A percentile compares a stretch with the other conserved stretches of the same genome.
Conservation (phyloP, 768 basidiomycete genomes). For the Antrodiella citrinella region DNA sequence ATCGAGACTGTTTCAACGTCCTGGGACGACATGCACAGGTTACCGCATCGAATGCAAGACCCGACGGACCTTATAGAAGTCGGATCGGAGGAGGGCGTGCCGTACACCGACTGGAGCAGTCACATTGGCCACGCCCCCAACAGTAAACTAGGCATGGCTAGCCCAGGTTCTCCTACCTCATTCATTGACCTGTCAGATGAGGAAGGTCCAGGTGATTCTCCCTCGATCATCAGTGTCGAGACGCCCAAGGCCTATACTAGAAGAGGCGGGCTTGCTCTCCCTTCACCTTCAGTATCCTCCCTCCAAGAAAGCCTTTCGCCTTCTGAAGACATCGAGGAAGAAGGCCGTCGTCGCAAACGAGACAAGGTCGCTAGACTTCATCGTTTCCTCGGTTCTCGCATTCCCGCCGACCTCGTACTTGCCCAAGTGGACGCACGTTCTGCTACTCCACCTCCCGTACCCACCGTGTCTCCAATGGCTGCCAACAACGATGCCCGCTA, state of each 20-base stretch:
- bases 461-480: slow-evolving; percentile 16
- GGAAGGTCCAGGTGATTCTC: slow-evolving; percentile 29
- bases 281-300: slow-evolving; percentile 35
- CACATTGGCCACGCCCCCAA: slow-evolving; percentile 2
- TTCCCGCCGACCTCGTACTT: slow-evolving; percentile 62
- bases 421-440: slow-evolving; percentile 28
- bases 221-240: slow-evolving; percentile 23
- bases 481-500: slow-evolving; percentile 8
- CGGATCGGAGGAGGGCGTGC: slow-evolving; percentile 13
- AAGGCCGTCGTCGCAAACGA: slow-evolving; percentile 58
- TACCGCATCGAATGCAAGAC: slow-evolving; percentile 1
- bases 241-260: slow-evolving; percentile 17
- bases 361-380: slow-evolving; percentile 76
- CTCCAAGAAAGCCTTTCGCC: slow-evolving; percentile 39
- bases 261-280: slow-evolving; percentile 17
- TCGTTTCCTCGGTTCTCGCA: slow-evolving; percentile 77
- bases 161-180: slow-evolving; percentile 33
- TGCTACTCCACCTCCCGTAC: slow-evolving; percentile 24
- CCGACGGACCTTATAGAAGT: slow-evolving; percentile 12
- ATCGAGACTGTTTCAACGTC: slow-evolving; percentile 5
- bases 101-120: slow-evolving; percentile 12
- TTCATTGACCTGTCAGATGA: slow-evolving; percentile 71
- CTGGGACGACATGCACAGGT: slow-evolving; percentile 3
- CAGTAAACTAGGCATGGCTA: slow-evolving; percentile 3
- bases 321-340: slow-evolving; percentile 46